Conservation (phyloP, 768 basidiomycete genomes). For the Clathrus columnatus region DNA sequence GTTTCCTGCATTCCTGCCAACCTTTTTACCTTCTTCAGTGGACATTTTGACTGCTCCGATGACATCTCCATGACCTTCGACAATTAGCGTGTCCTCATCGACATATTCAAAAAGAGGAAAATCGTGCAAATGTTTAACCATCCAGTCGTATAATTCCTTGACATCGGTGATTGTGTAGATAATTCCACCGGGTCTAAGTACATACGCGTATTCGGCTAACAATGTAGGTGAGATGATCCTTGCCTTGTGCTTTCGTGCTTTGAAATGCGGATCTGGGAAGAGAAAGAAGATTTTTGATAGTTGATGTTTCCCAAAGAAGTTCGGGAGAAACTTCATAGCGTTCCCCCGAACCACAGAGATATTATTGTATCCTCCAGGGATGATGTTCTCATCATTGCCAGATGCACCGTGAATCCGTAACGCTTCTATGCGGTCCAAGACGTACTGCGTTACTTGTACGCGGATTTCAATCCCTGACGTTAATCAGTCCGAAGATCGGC, state of each 20-base stretch:
- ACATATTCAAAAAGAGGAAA: slow-evolving; percentile 85
- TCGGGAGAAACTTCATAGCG: slow-evolving; percentile 97
- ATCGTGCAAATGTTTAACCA: slow-evolving; percentile 76
- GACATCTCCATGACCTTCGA: slow-evolving; percentile 64
- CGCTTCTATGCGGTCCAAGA: slow-evolving; percentile 89
- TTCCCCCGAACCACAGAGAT: slow-evolving; percentile 92
- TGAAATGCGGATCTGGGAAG: slow-evolving; percentile 99
- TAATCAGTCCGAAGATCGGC: background rate
- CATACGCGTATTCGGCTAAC: slow-evolving; percentile 94
- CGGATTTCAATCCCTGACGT: slow-evolving; percentile 94
- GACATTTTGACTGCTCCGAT: slow-evolving; percentile 74
- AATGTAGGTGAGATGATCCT: slow-evolving; percentile 98
- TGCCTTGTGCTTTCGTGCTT: slow-evolving; percentile 95
- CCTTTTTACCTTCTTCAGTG: slow-evolving; percentile 97
- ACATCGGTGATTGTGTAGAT: slow-evolving; percentile 99
- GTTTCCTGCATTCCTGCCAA: slow-evolving; percentile 80
- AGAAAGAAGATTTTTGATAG: slow-evolving; percentile 93
- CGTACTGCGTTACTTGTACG: slow-evolving; percentile 92
- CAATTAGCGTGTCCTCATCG: slow-evolving; percentile 65
- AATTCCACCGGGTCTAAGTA: slow-evolving; percentile 86
- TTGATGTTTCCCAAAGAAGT: slow-evolving; percentile 88
- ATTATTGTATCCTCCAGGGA: slow-evolving; percentile 60
- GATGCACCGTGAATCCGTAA: slow-evolving; percentile 55
- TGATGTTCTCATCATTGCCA: slow-evolving; percentile 9
- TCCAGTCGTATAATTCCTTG: slow-evolving; percentile 89